Evolutionary conservation across 2,329 filamentous ascomycete genomes (phyloP), one percentile per base, ranked within the genome.

Genomic region (Leptographium galeiforme): DNA sequence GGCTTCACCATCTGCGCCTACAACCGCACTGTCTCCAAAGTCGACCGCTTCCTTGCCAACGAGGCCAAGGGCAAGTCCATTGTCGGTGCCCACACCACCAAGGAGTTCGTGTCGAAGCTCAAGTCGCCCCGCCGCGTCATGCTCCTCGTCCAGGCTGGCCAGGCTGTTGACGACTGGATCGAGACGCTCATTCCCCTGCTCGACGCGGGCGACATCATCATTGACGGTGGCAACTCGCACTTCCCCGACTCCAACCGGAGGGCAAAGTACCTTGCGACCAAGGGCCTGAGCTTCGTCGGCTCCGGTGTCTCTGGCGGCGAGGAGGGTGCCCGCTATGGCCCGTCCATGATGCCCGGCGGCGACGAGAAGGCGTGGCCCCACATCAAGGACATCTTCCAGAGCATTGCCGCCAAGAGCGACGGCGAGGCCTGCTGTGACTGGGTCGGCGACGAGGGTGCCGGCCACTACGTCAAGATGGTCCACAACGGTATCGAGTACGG

Each of bases 401-500:
- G 82, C 77, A 95, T 98, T 69, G 81, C 93, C 60, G 93, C 93
- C 72, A 97, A 98, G 84, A 94, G 87, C 72, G 91, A 96, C 67
- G 85, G 84, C 66, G 93, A 98, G 81, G 76, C 93, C 61, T 98
- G 93, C 84, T 98, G 93, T 70, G 93, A 98, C 75, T 98, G 93
- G 93, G 93, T 98, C 65, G 93, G 93, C 77, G 93, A 97, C 75
- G 89, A 97, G 73, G 93, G 93, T 82, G 88, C 93, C 75, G 93
- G 93, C 65, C 93, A 98, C 84, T 98, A 96, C 80, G 91, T 98
- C 79, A 98, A 98, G 87, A 98, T 98, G 93, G 93, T 98, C 60
- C 93, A 98, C 85, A 98, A 98, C 76, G 93, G 93, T 81, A 98
- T 98, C 66, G 93, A 98, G 78, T 98, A 98, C 71, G 93, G 93